Percentiles rank a stretch among this genome's conserved stretches.
Conservation (phyloP, 768 basidiomycete genomes). For the Suillus plorans region DNA sequence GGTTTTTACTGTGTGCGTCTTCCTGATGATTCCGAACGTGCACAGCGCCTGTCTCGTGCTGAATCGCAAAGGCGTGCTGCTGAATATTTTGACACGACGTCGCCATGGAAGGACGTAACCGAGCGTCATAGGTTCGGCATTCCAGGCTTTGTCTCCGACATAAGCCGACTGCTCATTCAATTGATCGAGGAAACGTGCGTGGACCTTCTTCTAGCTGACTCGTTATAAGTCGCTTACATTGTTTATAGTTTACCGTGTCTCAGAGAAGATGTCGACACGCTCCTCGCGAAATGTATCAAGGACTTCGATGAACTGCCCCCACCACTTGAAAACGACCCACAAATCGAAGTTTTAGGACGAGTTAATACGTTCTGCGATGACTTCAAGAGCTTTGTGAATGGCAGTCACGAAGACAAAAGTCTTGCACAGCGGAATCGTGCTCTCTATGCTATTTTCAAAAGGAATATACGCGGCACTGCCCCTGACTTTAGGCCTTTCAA, state of each 20-base stretch:
- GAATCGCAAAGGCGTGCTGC: constrained; percentile 28
- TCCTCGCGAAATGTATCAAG: constrained; percentile 24
- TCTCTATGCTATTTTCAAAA: constrained; percentile 30
- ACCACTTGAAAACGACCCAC: constrained; percentile 33
- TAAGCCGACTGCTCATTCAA: constrained; percentile 36
- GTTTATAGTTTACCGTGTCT: constrained; percentile 30
- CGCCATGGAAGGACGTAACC: constrained; percentile 36
- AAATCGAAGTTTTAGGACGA: constrained; percentile 35
- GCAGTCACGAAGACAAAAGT: constrained; percentile 19
- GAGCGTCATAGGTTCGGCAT: constrained; percentile 36
- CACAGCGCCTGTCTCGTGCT: constrained; percentile 25
- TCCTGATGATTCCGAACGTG: constrained; percentile 38
- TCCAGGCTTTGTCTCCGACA: constrained; percentile 30
- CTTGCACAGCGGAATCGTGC: constrained; percentile 34
- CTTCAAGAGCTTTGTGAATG: constrained; percentile 29
- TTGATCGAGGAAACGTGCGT: constrained; percentile 34
- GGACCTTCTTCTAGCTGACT: not conserved
- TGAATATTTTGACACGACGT: constrained; percentile 12
- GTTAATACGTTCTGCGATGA: constrained; percentile 34
- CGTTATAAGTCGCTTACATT: not conserved
- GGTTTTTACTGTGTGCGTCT: constrained; percentile 47
- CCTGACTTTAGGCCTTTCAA: constrained; percentile 35
- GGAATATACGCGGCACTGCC: constrained; percentile 31
- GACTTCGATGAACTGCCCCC: constrained; percentile 31
- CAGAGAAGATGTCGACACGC: constrained; percentile 21